Conservation (phyloP, 2,329 filamentous ascomycete species). For the Cladosporium sp. region DNA sequence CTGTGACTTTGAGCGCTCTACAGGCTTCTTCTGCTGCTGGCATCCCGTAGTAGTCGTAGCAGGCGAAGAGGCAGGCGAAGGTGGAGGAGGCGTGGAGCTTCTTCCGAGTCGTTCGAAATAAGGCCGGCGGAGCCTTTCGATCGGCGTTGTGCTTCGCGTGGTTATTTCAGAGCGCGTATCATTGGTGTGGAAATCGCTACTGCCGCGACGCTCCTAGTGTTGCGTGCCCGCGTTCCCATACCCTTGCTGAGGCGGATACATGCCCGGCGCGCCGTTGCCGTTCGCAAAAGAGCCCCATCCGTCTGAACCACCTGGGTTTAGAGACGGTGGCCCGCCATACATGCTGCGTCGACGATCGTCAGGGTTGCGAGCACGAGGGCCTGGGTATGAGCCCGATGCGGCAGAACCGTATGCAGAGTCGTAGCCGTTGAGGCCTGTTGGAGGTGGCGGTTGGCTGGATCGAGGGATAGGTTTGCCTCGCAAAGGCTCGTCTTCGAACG, state of each 20-base stretch:
- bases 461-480: conserved; percentile 18
- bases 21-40: not conserved
- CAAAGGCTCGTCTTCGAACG: conserved; percentile 18
- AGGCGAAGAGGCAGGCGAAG: not conserved
- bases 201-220: conserved; percentile 3
- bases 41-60: not conserved
- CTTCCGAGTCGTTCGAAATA: not conserved
- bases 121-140: not conserved
- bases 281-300: conserved; percentile 18
- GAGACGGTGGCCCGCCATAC: conserved; percentile 15
- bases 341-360: conserved; percentile 22
- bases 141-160: not conserved
- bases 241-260: conserved; percentile 1
- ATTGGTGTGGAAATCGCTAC: not conserved
- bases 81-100: not conserved
- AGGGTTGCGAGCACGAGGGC: conserved; percentile 11
- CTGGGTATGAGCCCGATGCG: conserved; percentile 9
- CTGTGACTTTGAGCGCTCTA: not conserved
- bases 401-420: conserved; percentile 18
- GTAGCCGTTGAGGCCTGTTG: conserved; percentile 14
- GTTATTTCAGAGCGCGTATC: not conserved
- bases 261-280: not conserved
- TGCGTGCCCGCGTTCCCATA: conserved; percentile 5
- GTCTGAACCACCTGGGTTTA: conserved; percentile 20
- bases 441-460: conserved; percentile 8